Base-by-base conservation (phyloP, 2,329 filamentous ascomycete species). In the Nigrospora sphaerica region DNA sequence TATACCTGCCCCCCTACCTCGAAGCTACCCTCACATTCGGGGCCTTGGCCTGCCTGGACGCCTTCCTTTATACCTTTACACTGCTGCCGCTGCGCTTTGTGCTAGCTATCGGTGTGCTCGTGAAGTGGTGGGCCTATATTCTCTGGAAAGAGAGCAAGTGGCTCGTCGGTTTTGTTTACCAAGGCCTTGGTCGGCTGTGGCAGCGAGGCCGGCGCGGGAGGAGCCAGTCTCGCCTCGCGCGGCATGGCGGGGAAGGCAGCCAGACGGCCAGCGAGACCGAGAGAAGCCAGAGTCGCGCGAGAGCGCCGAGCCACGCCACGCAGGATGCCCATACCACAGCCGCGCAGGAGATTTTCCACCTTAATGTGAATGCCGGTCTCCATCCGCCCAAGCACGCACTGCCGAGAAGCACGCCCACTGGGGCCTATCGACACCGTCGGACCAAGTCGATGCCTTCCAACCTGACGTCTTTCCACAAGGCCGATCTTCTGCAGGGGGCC, bases 51-150 rank as follows among this genome's bases (percentile, higher is more conserved):
- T 98, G 93, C 66, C 73, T 98, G 6, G 93, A 98, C 63, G 87
- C 92, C 2, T 98, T 92, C 90, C 78, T 98, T 1, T 93, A 96
- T 67, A 95, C 89, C 1, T 95, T 98, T 57, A 98, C 93, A 0
- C 95, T 98, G 39, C 72, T 98, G 0, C 93, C 93, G 0, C 76
- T 98, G 49, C 80, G 93, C 3, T 97, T 98, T 57, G 64, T 86
- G 45, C 86, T 91, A 48, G 92, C 93, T 1, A 58, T 92, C 0
- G 81, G 80, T 17, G 82, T 97, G 3, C 69, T 98, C 23, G 64
- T 81, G 11, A 77, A 80, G 49, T 97, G 91, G 77, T 95, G 88
- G 88, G 74, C 66, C 2, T 80, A 85, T 32, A 79, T 90, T 18
- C 55, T 92, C 2, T 73, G 74, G 5, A 86, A 84, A 52, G 92